Conservation (phyloP, 495 filamentous ascomycete genomes). For the Cudoniella acicularis region DNA sequence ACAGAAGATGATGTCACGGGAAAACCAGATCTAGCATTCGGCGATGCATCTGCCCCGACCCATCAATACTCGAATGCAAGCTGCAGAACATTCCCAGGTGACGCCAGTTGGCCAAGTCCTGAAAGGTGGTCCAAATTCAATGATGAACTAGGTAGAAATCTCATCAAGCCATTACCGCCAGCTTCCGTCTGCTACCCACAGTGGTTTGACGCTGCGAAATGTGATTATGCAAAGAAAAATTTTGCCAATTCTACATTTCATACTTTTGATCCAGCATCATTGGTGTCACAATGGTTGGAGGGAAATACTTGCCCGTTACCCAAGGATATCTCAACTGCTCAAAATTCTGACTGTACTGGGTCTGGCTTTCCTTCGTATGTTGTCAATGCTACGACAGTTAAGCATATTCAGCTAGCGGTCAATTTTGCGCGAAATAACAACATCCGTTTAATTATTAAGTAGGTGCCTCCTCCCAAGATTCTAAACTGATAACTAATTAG, state of each 20-base stretch:
- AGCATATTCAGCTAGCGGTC: constrained; percentile 37
- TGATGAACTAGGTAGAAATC: background rate
- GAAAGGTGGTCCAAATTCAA: background rate
- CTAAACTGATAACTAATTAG: background rate
- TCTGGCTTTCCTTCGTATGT: constrained; percentile 44
- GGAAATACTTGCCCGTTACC: constrained; percentile 9
- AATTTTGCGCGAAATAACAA: constrained; percentile 46
- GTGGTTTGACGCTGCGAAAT: background rate
- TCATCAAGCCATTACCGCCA: background rate
- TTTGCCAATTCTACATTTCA: background rate
- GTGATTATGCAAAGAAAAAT: background rate
- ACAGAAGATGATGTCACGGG: constrained; percentile 26
- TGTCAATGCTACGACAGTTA: constrained; percentile 38
- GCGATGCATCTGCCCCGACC: constrained; percentile 17
- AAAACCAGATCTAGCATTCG: constrained; percentile 34
- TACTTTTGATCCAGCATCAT: constrained; percentile 11
- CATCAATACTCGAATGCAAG: background rate
- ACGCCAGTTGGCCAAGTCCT: background rate
- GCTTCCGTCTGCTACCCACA: background rate
- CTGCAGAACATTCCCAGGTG: background rate
- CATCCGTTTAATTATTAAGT: constrained; percentile 51
- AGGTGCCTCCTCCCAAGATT: background rate
- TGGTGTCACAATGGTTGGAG: constrained; percentile 9
- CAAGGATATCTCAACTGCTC: background rate
- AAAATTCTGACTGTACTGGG: background rate